A percentile compares a stretch with the other conserved stretches of the same genome.
Conservation (phyloP, 257 asterid genomes). For the Nyctanthes arbortristis region DNA sequence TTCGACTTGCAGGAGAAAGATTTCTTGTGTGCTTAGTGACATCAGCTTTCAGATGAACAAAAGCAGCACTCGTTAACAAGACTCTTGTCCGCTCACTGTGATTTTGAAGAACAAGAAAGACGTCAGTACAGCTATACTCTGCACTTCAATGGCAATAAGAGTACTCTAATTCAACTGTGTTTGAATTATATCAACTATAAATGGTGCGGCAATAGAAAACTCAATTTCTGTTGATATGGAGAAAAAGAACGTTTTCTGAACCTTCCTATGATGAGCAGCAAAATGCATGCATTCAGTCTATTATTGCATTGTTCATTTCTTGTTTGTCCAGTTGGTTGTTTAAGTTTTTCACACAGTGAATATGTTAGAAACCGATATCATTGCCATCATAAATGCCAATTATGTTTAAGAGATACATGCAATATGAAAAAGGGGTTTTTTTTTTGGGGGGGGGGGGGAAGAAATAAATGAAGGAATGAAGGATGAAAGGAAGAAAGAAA, state of each 20-base stretch:
- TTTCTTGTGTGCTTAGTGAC: constrained; percentile 63
- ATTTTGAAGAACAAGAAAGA: constrained; percentile 19
- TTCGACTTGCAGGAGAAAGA: constrained; percentile 84
- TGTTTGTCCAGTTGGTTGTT: background rate
- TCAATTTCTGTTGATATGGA: too few relatives aligned
- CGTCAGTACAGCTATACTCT: constrained; percentile 13
- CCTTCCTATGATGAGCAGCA: background rate
- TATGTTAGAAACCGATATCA: background rate
- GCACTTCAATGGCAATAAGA: background rate
- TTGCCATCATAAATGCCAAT: background rate
- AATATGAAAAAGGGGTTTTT: too few relatives aligned
- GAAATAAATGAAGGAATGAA: too few relatives aligned
- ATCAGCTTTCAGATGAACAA: constrained; percentile 61
- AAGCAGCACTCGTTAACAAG: constrained; percentile 74
- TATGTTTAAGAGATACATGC: background rate
- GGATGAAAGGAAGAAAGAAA: too few relatives aligned
- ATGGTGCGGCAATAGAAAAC: background rate
- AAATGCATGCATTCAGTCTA: background rate
- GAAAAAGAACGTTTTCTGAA: background rate
- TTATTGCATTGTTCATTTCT: background rate
- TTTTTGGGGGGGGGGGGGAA: too few relatives aligned
- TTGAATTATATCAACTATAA: background rate
- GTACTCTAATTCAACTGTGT: background rate
- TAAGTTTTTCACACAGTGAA: background rate
- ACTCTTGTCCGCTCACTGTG: constrained; percentile 71